Conservation (phyloP, 805 yeast species). For the Lachancea meyersii region DNA sequence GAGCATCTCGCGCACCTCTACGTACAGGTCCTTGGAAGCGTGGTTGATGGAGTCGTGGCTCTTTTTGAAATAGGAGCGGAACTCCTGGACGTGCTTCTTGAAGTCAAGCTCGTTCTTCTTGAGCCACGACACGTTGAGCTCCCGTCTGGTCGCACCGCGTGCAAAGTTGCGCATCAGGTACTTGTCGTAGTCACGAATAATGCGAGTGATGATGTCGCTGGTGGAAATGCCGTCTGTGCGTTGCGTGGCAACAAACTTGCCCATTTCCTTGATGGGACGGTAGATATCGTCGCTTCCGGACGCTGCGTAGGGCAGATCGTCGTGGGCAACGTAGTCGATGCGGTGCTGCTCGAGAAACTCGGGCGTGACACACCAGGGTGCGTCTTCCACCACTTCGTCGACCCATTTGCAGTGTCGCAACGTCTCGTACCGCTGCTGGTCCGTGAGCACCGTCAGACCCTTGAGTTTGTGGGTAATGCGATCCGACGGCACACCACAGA, state of each 20-base stretch:
- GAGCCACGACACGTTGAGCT: constrained; percentile 93
- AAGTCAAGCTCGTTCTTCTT: constrained; percentile 94
- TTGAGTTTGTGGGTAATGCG: constrained; percentile 84
- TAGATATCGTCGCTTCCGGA: constrained; percentile 89
- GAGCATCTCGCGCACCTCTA: constrained; percentile 73
- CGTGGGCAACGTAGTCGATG: constrained; percentile 96
- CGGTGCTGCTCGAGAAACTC: constrained; percentile 71
- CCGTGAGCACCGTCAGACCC: constrained; percentile 87
- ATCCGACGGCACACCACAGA: constrained; percentile 90
- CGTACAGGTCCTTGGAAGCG: constrained; percentile 75
- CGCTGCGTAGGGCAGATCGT: constrained; percentile 89
- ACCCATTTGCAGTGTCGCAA: constrained; percentile 94
- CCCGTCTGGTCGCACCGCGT: constrained; percentile 94
- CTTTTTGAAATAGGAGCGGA: constrained; percentile 77
- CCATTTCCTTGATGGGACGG: constrained; percentile 82
- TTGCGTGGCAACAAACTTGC: constrained; percentile 90
- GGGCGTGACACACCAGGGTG: constrained; percentile 92
- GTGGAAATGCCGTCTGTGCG: constrained; percentile 96
- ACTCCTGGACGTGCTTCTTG: constrained; percentile 82
- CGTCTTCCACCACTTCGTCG: constrained; percentile 88
- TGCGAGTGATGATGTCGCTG: constrained; percentile 90
- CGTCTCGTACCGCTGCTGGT: constrained; percentile 85
- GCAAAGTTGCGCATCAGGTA: constrained; percentile 96
- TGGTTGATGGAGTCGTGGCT: constrained; percentile 62
- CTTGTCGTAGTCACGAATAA: constrained; percentile 93